These are phyloP conservation scores for Parathielavia hyrcaniae DNA, from an alignment of 495 filamentous ascomycete genomes.

Conservation along the genomic window DNA sequence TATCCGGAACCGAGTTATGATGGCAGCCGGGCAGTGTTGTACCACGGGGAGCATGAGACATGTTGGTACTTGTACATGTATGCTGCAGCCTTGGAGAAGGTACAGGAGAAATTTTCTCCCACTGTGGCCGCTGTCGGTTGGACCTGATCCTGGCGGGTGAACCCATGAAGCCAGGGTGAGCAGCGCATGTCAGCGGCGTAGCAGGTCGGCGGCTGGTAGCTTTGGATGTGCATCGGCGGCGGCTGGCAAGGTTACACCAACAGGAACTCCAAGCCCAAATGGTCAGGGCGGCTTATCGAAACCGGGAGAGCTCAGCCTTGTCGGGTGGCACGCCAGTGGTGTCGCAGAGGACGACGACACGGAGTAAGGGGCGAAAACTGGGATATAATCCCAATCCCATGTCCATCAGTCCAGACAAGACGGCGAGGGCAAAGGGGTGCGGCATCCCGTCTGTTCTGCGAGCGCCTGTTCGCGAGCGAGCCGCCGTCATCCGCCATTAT, in stretches of 20 bases:
- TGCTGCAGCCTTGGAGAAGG: background rate
- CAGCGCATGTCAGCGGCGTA: constrained; percentile 9
- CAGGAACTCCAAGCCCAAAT: background rate
- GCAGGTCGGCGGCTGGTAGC: background rate
- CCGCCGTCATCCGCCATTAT: constrained; percentile 8
- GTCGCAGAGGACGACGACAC: background rate
- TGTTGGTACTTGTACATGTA: constrained; percentile 6
- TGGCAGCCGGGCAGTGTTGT: constrained; percentile 5
- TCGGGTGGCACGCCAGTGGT: background rate
- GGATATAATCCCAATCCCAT: background rate
- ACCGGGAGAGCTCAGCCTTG: constrained; percentile 5
- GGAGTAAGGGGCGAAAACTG: too few relatives aligned
- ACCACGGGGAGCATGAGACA: constrained; percentile 7
- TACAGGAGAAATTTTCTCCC: constrained; percentile 12
- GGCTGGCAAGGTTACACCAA: background rate
- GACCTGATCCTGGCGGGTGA: constrained; percentile 9
- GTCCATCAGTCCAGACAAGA: background rate
- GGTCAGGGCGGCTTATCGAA: background rate
- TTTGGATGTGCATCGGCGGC: background rate
- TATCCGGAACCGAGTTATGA: constrained; percentile 10
- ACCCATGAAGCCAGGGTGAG: background rate
- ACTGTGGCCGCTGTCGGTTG: constrained; percentile 30
- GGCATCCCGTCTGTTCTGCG: background rate
- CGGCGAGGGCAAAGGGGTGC: background rate
- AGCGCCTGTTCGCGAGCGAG: background rate